Evolutionary conservation across 2,329 filamentous ascomycete species (phyloP), one percentile per base, ranked within the genome.

Genomic region (Penicillium paneum): DNA sequence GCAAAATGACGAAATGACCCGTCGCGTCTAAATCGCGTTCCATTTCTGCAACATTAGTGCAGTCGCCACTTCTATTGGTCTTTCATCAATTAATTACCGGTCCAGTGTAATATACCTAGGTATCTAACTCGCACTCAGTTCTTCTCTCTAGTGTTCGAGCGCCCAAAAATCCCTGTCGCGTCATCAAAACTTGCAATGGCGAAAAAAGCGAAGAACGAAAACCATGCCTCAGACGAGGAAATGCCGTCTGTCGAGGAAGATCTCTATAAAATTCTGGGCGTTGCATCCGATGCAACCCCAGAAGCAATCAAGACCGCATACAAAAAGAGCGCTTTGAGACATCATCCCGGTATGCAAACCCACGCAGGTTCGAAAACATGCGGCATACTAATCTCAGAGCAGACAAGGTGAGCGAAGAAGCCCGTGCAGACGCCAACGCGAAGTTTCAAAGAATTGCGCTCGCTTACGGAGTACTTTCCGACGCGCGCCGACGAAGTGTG

Each of bases 361-460:
- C 42, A 26, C 24, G 17, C 12, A 32, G 8, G 7, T 12, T 10
- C 15, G n/a, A 28, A 35, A 66, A 35, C 67, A 57, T n/a, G n/a
- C n/a, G n/a, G 10, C 21, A 26, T 42, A 8, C 54, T 58, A 47
- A 68, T 68, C 24, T 66, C 47, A 17, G 21, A 31, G 44, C 26
- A 88, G 91, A 96, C 81, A 96, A 96, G 78, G 90, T 86, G 4
- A 63, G 83, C 15, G 79, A 83, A 1, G 80, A 85, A 21, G 77
- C 87, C 49, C 91, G 90, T 67, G 81, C 86, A 26, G 77, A 81
- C 39, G 93, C 94, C 2, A 87, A 96, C 64, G 79, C 81, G 57
- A 87, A 83, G 50, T 99, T 99, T 72, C 94, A 99, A 74, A 81
- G 88, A 64, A 86, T 99, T 64, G 93, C 93, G 24, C 93, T 97